Evolutionary conservation across 139 green algal genomes (phyloP), one percentile per base, ranked within the genome.

Genomic region (Chlorella sp.): DNA sequence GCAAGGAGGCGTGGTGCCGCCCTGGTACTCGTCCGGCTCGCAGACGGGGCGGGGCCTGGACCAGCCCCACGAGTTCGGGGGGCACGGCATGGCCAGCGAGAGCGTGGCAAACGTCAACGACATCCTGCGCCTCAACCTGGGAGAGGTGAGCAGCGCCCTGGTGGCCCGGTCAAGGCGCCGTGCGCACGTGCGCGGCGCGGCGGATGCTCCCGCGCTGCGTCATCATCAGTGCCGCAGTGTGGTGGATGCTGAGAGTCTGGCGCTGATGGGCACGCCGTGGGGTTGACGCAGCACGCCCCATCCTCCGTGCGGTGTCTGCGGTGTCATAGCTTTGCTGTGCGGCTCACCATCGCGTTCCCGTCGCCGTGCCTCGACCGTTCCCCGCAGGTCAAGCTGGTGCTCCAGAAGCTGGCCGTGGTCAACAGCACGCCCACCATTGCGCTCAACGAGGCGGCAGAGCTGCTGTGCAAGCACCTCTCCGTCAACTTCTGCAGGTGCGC

Each of bases 401-500:
- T 89, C 29, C 84, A 89, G 65, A 85, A 86, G 69, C 78, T 89
- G 63, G 82, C 80, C 20, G 76, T 74, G 0, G 69, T 89, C 6
- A 86, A 80, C 49, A 69, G 69, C 55, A 89, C 82, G 2, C 80
- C 84, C 33, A 81, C 77, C 3, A 85, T 89, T 31, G 84, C 80
- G 3, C 76, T 89, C 0, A 83, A 82, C 32, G 84, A 89, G 65
- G 78, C 84, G 20, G 80, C 78, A 55, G 80, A 86, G 76, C 72
- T 89, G 35, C 78, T 89, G 30, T 83, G 80, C 72, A 89, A 85
- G 42, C 80, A 86, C 69, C 69, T 89, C 2, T 80, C 74, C 23
- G 84, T 89, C 3, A 73, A 61, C 23, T 61, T 86, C 0, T 81
- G 80, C 73, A 86, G 83, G 83, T 88, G 67, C n/a, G n/a, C n/a